Base-by-base conservation (phyloP, 108 stramenopile species). In the Nannochloropsis salina region DNA sequence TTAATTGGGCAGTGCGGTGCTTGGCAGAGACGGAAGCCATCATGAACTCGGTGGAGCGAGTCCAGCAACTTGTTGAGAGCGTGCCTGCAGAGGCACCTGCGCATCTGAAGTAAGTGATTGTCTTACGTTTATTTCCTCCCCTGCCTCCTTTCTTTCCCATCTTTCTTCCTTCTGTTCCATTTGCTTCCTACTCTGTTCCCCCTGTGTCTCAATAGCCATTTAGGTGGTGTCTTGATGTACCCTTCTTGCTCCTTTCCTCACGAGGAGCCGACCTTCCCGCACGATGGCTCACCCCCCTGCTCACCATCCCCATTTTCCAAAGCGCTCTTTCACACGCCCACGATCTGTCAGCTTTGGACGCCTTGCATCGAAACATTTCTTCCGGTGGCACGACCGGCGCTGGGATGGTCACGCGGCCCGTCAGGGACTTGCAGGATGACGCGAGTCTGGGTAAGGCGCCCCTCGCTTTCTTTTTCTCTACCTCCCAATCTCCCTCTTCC, bases 1-100 rank as follows among this genome's bases (percentile, higher is more conserved):
- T 91, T 81, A 91, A 89, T 85, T 91, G 90, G 89, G 88, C 85
- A 9, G 90, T 91, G 2, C 89, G 90, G 42, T 87, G 86, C 80
- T 80, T 85, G 9, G 86, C 90, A 1, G 90, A 91, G 85, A 90
- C 90, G 42, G 90, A 91, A 79, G 85, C 89, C 42, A 80, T 89
- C 84, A 91, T 91, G 90, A 87, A 90, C 83, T 86, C 85, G 22
- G 90, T 91, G 22, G 89, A 91, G 44, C 81, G 86, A 9, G 86
- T 87, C 20, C 47, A 51, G 47, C 47, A 87, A 80, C n/a, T 81
- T 40, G n/a, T 42, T 9, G 80, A 80, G 11, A 22, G 80, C 22
- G 80, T 80, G 80, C 80, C 22, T 80, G 15, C 80, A 22, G 15
- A 22, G 80, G 22, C 80, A 22, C 15, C 22, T 10, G n/a, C n/a